Conservation (phyloP, 257 asterid species). For the Salvia rosmarinus region DNA sequence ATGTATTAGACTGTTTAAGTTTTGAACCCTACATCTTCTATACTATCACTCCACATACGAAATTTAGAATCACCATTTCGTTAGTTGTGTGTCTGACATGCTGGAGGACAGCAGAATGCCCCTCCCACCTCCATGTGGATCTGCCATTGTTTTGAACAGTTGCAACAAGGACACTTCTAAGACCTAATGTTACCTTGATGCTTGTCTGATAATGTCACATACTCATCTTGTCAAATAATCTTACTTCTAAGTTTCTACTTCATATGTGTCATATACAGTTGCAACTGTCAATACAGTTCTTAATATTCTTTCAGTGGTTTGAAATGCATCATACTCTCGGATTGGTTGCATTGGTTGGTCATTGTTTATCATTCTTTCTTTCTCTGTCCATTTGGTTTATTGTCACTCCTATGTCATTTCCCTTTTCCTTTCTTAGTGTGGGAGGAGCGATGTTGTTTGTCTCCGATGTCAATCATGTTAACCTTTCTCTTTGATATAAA, state of each 20-base stretch:
- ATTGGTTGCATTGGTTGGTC: not conserved
- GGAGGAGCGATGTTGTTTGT: not conserved
- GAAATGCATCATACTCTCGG: not conserved
- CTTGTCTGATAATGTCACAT: not conserved
- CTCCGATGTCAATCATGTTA: not conserved
- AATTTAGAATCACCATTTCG: not conserved
- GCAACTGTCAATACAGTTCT: constrained; percentile 3
- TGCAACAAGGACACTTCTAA: not conserved
- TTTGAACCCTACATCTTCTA: not conserved
- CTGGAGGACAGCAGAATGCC: too few species aligned
- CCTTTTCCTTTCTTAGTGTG: constrained; percentile 16
- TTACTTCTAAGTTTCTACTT: not conserved
- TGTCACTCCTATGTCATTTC: not conserved
- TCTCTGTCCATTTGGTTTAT: not conserved
- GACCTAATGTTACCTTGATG: not conserved
- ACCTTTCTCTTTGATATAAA: constrained; percentile 19
- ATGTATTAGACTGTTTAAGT: not conserved
- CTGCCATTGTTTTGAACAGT: too few species aligned
- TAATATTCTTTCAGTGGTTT: not conserved
- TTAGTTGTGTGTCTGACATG: not conserved
- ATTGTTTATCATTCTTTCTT: not conserved
- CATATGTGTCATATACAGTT: not conserved
- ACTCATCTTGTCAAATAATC: not conserved
- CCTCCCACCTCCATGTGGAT: too few species aligned
- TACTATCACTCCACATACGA: not conserved